Conservation (phyloP, 208 protist genomes). For the Histomonas meleagridis region DNA sequence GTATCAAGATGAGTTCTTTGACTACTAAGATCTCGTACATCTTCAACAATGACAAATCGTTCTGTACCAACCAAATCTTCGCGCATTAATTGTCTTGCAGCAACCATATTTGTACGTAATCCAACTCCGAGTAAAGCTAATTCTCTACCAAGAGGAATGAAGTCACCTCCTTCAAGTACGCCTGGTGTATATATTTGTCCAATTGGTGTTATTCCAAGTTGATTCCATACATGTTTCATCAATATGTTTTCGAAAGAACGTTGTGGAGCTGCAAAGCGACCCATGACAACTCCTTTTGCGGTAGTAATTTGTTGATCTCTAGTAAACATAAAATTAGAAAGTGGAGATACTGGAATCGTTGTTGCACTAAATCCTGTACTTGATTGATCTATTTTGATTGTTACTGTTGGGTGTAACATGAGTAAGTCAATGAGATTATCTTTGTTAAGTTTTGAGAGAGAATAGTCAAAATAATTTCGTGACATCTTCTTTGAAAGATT, state of each 20-base stretch:
- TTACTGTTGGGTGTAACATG: neutral
- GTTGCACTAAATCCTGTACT: neutral
- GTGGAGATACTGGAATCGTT: neutral
- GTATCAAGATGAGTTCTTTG: neutral
- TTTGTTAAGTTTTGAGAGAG: neutral
- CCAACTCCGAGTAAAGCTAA: neutral
- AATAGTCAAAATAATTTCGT: neutral
- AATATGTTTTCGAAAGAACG: neutral
- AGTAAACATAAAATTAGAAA: slow-evolving; percentile 7
- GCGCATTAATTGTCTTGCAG: neutral
- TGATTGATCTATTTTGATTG: neutral
- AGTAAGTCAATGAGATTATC: slow-evolving; percentile 1
- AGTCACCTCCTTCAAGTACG: neutral
- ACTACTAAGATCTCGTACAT: neutral
- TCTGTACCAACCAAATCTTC: neutral
- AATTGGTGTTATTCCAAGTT: neutral
- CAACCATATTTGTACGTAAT: neutral
- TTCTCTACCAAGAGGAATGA: neutral
- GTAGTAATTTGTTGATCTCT: slow-evolving; percentile 33
- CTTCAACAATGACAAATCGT: neutral
- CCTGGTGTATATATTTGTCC: neutral
- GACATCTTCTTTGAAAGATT: neutral
- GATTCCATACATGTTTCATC: neutral
- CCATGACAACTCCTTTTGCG: slow-evolving; percentile 12
- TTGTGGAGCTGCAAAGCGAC: neutral